Base-by-base conservation (phyloP, 306 rosid genomes). In the Quillaja saponaria region DNA sequence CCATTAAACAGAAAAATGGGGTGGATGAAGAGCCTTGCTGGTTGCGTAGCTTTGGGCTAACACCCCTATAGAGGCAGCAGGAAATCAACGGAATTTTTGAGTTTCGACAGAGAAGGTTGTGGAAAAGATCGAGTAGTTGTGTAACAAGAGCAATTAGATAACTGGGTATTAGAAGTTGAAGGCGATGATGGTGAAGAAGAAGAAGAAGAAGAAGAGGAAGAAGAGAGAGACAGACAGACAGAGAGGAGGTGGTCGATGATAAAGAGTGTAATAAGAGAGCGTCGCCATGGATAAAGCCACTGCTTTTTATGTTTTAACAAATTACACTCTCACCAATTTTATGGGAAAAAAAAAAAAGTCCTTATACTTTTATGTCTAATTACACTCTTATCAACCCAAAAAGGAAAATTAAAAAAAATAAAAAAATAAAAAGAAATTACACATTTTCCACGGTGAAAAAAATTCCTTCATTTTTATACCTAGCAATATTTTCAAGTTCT, bases 251-350 rank as follows among this genome's bases (percentile, higher is more conserved):
- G 44, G 6, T 2, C 3, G 44, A 55, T 75, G 83, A 51, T 75
- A 90, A 64, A 76, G 73, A 56, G 74, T 66, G 82, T 44, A 54
- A 68, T 63, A 71, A 60, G 77, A 71, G 54, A 85, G 80, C 47
- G 83, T 71, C 58, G 87, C 85, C 96, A 85, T 87, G 81, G 94
- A 83, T 81, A 68, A 57, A n/a, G n/a, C n/a, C n/a, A n/a, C n/a
- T n/a, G n/a, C 10, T 49, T 12, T 45, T n/a, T 64, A 28, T 1
- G n/a, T n/a, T n/a, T n/a, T n/a, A n/a, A n/a, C n/a, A n/a, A n/a
- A n/a, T n/a, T n/a, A n/a, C n/a, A n/a, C n/a, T n/a, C n/a, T n/a
- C n/a, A n/a, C n/a, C n/a, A n/a, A n/a, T n/a, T n/a, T n/a, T n/a
- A n/a, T n/a, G n/a, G n/a, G n/a, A n/a, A n/a, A n/a, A n/a, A n/a